Conservation (phyloP, 441 rosid genomes). For the Iberis amara region DNA sequence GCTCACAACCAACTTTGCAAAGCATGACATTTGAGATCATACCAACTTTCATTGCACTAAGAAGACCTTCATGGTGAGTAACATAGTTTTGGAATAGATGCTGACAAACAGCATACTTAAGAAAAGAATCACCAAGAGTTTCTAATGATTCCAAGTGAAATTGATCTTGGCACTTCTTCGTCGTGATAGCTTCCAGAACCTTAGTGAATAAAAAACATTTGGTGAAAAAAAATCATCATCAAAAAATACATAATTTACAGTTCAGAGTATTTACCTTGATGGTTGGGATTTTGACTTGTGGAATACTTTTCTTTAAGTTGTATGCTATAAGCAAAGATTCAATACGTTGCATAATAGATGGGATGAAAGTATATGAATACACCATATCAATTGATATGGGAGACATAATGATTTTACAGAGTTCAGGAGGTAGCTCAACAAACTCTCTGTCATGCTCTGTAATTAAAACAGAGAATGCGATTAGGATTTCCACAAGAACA, state of each 20-base stretch:
- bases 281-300: constrained; percentile 54
- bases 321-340: constrained; percentile 72
- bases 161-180: constrained; percentile 72
- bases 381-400: constrained; percentile 63
- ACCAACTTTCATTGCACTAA: constrained; percentile 57
- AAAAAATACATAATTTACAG: not conserved
- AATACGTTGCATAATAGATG: constrained; percentile 68
- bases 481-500: constrained; percentile 12
- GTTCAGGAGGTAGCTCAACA: constrained; percentile 89
- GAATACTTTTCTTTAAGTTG: constrained; percentile 51
- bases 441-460: constrained; percentile 46
- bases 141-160: constrained; percentile 82
- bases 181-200: constrained; percentile 88
- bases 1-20: constrained; percentile 57
- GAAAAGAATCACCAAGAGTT: constrained; percentile 89
- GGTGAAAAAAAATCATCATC: constrained; percentile 2
- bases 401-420: constrained; percentile 55
- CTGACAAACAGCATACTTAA: constrained; percentile 74
- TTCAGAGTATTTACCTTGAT: constrained; percentile 44
- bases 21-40: constrained; percentile 65
- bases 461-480: not conserved
- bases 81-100: constrained; percentile 53
- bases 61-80: constrained; percentile 72
- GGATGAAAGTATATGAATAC: constrained; percentile 68
- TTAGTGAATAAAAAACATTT: constrained; percentile 20